These are phyloP conservation scores for Micromonas commoda DNA, from an alignment of 139 green algal genomes.

Conservation along the genomic window DNA sequence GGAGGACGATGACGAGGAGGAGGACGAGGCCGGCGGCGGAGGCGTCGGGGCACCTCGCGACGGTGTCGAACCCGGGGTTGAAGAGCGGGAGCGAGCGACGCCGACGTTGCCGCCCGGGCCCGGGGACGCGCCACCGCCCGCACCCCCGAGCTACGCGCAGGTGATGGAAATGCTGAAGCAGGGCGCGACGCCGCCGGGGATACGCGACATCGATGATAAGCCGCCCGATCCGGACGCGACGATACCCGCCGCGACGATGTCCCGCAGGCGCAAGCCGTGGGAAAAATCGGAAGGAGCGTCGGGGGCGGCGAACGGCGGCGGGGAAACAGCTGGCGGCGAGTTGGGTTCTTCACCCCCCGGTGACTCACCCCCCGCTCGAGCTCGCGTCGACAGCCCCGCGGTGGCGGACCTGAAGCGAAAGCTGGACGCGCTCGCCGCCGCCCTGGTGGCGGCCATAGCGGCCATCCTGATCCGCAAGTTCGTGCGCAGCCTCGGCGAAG, in stretches of 20 bases:
- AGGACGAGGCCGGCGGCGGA: no score
- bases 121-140: conserved; percentile 20
- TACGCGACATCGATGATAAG: conserved; percentile 76
- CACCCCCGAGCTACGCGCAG: conserved; percentile 58
- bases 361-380: not conserved
- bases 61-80: not conserved
- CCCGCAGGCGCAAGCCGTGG: not conserved
- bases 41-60: no score
- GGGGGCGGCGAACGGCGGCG: no score
- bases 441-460: not conserved
- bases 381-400: not conserved
- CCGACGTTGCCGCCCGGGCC: not conserved
- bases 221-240: conserved; percentile 56
- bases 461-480: not conserved
- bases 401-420: not conserved
- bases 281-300: not conserved
- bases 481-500: no score
- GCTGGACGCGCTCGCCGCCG: not conserved
- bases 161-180: conserved; percentile 77
- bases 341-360: no score
- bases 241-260: not conserved
- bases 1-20: not conserved
- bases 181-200: conserved; percentile 67
- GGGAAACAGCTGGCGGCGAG: no score
- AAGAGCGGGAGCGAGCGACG: conserved; percentile 1